Base-by-base conservation (phyloP, 2,329 filamentous ascomycete species). In the Aureobasidium sp. region DNA sequence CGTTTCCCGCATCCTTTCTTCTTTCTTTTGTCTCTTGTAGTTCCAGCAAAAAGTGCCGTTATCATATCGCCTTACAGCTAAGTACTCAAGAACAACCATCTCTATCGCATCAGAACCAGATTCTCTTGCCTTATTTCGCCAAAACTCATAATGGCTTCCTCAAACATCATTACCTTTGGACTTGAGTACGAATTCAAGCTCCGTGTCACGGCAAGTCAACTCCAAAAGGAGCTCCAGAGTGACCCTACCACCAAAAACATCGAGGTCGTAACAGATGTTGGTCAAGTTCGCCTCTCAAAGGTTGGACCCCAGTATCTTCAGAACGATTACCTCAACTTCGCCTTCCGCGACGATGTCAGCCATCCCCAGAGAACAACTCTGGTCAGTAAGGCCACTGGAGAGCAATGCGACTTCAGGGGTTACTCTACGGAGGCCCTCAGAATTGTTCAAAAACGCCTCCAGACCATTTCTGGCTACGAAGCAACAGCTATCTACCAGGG, bases 131-230 rank as follows among this genome's bases (percentile, higher is more conserved):
- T 29, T 13, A 26, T 52, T 20, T 52, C 20, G 36, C 23, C 51
- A 41, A 7, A 29, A 15, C 37, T 37, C 36, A 42, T 10, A 37
- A 55, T 55, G 51, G 51, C 36, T 55, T 55, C 37, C 48, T 48
- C 34, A 12, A 55, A 36, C 23, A 46, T 39, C 39, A 10, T 48
- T 4, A 48, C 55, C 15, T 58, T 58, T 13, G 55, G 55, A 8
- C 12, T 48, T 4, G 55, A 58, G 32, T 58, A 58, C 5, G 55
- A 58, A 23, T 13, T 58, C 3, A 58, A 58, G 42, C 55, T 58
- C 15, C 55, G 42, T 27, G 3, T 58, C 15, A 58, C 55, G 1
- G 12, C 13, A 13, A 17, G 26, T 7, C 55, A 58, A 39, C 29
- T 58, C 7, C 29, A 39, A 17, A 3, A 58, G 23, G 42, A 58